Conservation (phyloP, 495 filamentous ascomycete genomes). For the Xylaria nigripes region DNA sequence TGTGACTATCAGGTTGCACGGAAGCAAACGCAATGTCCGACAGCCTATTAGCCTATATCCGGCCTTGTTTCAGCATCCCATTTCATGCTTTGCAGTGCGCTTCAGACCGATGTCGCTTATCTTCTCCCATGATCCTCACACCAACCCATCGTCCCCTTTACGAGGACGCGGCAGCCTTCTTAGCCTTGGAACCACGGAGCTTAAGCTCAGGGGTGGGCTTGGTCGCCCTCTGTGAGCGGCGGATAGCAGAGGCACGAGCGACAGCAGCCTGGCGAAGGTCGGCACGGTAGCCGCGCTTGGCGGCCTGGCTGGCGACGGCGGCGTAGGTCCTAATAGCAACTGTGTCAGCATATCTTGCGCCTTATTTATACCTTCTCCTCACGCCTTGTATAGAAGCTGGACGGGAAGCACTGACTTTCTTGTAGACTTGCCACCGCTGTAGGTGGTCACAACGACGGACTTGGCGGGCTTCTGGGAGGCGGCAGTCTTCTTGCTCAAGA, state of each 20-base stretch:
- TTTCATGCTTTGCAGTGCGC: slow-evolving; percentile 11
- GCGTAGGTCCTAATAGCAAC: slow-evolving; percentile 68
- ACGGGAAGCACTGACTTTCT: slow-evolving; percentile 64
- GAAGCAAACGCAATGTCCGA: slow-evolving; percentile 15
- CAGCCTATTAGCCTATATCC: slow-evolving; percentile 16
- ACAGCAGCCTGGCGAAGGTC: slow-evolving; percentile 84
- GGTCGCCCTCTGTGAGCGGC: slow-evolving; percentile 63
- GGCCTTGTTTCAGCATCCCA: slow-evolving; percentile 1
- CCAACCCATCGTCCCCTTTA: slow-evolving; percentile 17
- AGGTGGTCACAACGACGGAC: slow-evolving; percentile 53
- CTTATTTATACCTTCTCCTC: neutral
- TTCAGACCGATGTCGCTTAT: slow-evolving; percentile 6
- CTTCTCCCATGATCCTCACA: slow-evolving; percentile 14
- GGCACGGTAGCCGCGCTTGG: slow-evolving; percentile 74
- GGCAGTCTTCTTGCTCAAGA: slow-evolving; percentile 78
- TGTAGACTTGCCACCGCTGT: slow-evolving; percentile 57
- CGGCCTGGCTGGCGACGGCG: slow-evolving; percentile 66
- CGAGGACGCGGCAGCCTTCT: slow-evolving; percentile 54
- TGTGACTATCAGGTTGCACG: slow-evolving; percentile 18
- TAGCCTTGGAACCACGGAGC: slow-evolving; percentile 73
- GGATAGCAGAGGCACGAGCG: slow-evolving; percentile 80
- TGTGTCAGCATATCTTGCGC: slow-evolving; percentile 17
- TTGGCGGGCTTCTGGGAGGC: slow-evolving; percentile 60
- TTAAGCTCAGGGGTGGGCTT: slow-evolving; percentile 69
- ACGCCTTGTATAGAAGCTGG: neutral